Evolutionary conservation across 1,284 basidiomycete species (phyloP).

Genomic region (Pascua guehoae): DNA sequence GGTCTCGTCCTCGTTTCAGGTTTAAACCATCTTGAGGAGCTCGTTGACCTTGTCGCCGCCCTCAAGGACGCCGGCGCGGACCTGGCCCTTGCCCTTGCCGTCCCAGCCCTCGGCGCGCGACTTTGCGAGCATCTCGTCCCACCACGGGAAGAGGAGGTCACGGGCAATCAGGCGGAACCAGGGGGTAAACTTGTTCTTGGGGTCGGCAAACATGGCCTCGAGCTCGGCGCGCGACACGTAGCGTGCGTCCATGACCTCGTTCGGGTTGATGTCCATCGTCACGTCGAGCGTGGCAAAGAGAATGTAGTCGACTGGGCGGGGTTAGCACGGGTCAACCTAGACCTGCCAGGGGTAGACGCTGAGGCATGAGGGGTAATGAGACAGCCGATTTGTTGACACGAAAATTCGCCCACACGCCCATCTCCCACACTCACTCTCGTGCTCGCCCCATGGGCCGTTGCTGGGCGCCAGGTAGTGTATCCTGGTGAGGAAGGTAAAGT

Average conservation of each 20-base stretch:
- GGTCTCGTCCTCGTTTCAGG: too few relatives aligned
- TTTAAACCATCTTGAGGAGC: constrained; percentile 69
- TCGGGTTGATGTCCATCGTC: constrained; percentile 74
- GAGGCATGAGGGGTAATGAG: not conserved
- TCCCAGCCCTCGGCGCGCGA: constrained; percentile 59
- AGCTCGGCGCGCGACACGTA: constrained; percentile 91
- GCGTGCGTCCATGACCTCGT: constrained; percentile 87
- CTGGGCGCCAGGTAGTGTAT: constrained; percentile 98
- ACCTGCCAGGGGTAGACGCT: not conserved
- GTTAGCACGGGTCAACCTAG: not conserved
- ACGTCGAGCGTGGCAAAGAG: constrained; percentile 90
- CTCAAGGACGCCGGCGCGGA: constrained; percentile 37
- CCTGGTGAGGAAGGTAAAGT: constrained; percentile 91
- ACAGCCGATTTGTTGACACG: not conserved
- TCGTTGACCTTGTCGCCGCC: constrained; percentile 55
- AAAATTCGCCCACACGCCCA: not conserved
- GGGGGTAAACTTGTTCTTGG: constrained; percentile 82
- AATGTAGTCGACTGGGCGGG: constrained; percentile 87
- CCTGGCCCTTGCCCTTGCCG: constrained; percentile 46
- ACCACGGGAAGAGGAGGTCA: constrained; percentile 97
- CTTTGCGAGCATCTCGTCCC: constrained; percentile 77
- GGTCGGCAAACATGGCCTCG: constrained; percentile 81
- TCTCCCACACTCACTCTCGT: constrained; percentile 69
- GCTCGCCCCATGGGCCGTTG: constrained; percentile 93
- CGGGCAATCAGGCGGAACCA: constrained; percentile 99